Evolutionary conservation across 129 eudicot species (phyloP).

Genomic region (Arctium lappa): DNA sequence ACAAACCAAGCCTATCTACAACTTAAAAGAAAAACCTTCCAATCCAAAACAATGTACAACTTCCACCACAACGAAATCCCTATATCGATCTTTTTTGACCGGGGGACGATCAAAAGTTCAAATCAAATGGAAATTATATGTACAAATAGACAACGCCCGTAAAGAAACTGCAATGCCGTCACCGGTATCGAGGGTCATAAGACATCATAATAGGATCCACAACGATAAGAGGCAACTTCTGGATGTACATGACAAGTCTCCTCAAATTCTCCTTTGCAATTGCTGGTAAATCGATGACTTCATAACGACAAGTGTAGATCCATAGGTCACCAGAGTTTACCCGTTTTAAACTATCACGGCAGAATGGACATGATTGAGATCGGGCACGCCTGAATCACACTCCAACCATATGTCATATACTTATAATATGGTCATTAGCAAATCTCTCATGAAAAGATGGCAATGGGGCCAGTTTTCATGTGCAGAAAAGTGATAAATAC

Average conservation of each 20-base stretch:
- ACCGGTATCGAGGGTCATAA: conserved; percentile 47
- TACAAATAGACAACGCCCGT: conserved; percentile 10
- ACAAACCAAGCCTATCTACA: conserved; percentile 2
- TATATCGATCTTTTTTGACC: background rate
- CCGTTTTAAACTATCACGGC: conserved; percentile 65
- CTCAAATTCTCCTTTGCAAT: conserved; percentile 60
- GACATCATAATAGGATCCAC: conserved; percentile 44
- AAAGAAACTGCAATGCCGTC: background rate
- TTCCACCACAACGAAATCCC: background rate
- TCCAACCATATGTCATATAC: background rate
- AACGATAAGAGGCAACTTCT: conserved; percentile 54
- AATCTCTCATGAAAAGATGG: background rate
- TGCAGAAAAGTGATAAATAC: too few relatives aligned
- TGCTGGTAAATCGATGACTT: conserved; percentile 38
- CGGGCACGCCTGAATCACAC: conserved; percentile 51
- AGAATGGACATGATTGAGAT: conserved; percentile 77
- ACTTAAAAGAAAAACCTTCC: background rate
- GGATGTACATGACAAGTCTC: conserved; percentile 57
- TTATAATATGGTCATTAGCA: background rate
- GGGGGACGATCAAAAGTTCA: background rate
- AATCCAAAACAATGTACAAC: conserved; percentile 18
- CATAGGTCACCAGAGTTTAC: conserved; percentile 69
- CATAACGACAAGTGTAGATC: conserved; percentile 64
- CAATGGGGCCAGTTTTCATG: too few relatives aligned
- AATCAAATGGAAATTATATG: conserved; percentile 30